Conservation (phyloP, 345 rosid species). For the Murraya koenigii region DNA sequence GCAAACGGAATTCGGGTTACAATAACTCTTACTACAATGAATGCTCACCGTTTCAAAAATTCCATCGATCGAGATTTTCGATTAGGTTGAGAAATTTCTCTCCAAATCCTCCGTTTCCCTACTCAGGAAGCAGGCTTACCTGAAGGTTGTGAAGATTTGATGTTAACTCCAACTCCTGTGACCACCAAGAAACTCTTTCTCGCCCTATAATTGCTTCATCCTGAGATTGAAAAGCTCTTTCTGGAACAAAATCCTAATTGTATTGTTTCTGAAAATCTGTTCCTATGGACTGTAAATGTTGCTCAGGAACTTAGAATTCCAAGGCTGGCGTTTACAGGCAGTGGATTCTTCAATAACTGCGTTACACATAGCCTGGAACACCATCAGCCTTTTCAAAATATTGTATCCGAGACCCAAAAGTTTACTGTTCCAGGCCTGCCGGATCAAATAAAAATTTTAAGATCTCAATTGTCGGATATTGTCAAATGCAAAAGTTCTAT, state of each 20-base stretch:
- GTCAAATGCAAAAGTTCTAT: conserved; percentile 20
- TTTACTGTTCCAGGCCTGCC: conserved; percentile 28
- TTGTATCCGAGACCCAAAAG: conserved; percentile 17
- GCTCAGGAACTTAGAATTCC: conserved; percentile 28
- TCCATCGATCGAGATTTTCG: too few species aligned
- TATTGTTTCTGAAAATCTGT: conserved; percentile 34
- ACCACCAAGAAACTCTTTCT: conserved; percentile 15
- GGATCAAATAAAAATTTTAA: conserved; percentile 23
- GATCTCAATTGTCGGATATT: conserved; percentile 32
- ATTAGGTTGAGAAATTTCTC: conserved; percentile 21
- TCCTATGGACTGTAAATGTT: conserved; percentile 20
- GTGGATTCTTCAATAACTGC: conserved; percentile 16
- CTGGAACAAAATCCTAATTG: conserved; percentile 22
- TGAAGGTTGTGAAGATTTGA: conserved; percentile 29
- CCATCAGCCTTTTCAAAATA: conserved; percentile 16
- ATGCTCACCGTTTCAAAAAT: too few species aligned
- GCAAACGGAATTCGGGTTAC: too few species aligned
- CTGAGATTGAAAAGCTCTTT: conserved; percentile 5
- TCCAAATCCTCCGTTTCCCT: conserved; percentile 26
- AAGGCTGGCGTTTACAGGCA: conserved; percentile 18
- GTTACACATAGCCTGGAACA: conserved; percentile 21
- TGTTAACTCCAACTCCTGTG: conserved; percentile 21
- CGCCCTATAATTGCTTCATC: conserved; percentile 19
- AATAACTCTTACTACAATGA: too few species aligned
- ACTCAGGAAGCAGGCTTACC: conserved; percentile 27